Conservation (phyloP, 2,329 filamentous ascomycete genomes). For the Aspergillus candidus region DNA sequence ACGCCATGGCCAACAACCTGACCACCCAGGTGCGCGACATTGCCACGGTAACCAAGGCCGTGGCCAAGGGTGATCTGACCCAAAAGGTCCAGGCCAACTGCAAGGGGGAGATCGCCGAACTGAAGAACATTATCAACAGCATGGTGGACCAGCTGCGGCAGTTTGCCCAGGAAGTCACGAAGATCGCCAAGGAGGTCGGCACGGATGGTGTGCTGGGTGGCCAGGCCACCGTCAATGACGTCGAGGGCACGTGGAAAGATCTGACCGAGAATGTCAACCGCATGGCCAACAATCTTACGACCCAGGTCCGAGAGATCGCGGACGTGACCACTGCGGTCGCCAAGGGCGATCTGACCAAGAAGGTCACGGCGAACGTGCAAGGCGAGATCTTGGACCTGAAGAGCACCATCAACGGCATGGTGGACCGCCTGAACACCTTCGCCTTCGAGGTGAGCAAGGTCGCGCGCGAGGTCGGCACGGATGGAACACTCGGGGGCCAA, state of each 20-base stretch:
- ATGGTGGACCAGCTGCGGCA: slow-evolving; percentile 98
- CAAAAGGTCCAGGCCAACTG: slow-evolving; percentile 94
- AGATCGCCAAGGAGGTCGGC: slow-evolving; percentile 91
- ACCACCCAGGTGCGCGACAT: slow-evolving; percentile 92
- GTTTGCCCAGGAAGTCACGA: slow-evolving; percentile 94
- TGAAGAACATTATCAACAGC: slow-evolving; percentile 98
- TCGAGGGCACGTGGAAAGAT: slow-evolving; percentile 95
- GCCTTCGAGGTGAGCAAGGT: slow-evolving; percentile 62
- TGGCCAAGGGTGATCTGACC: slow-evolving; percentile 79
- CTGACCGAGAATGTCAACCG: slow-evolving; percentile 94
- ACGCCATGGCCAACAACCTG: slow-evolving; percentile 81
- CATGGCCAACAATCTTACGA: slow-evolving; percentile 97
- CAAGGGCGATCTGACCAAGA: slow-evolving; percentile 87
- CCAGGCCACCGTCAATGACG: slow-evolving; percentile 91
- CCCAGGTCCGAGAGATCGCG: slow-evolving; percentile 95
- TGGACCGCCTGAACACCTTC: slow-evolving; percentile 58
- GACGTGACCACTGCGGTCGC: slow-evolving; percentile 94
- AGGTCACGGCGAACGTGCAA: slow-evolving; percentile 88
- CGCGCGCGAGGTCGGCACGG: slow-evolving; percentile 58
- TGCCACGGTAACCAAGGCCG: slow-evolving; percentile 66
- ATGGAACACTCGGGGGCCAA: slow-evolving; percentile 59
- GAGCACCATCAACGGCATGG: slow-evolving; percentile 72
- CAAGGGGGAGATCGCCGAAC: slow-evolving; percentile 83
- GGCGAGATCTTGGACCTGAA: slow-evolving; percentile 95
- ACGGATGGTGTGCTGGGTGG: slow-evolving; percentile 92